Base-by-base conservation (phyloP, 352 stramenopile species). In the Phytophthora citricola region DNA sequence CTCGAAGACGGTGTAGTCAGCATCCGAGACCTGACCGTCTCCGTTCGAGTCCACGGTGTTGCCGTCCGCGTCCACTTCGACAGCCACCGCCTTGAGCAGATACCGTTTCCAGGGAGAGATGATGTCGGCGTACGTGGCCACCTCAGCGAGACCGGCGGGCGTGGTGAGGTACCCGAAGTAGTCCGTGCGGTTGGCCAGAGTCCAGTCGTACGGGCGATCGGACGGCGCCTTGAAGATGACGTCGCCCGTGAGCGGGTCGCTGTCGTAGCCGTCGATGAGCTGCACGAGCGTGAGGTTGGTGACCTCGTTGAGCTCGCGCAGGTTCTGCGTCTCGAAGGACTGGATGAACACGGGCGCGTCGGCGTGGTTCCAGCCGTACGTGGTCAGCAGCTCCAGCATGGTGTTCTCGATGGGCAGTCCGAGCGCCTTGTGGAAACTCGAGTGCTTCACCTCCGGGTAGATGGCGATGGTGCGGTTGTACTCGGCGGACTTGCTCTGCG, bases 401-500 rank as follows among this genome's bases (percentile, higher is more conserved):
- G 86, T 84, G 57, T 94, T 83, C 26, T 95, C 84, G 14, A 97
- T 72, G 12, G 87, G 78, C 6, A 97, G 64, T 2, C 85, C 80
- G 0, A 96, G 61, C 6, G 75, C 62, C 52, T 84, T 74, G 74
- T 92, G 74, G 70, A 91, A 91, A 48, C 74, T 94, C 58, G 81
- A 84, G 65, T 97, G 80, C 70, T 97, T 98, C 32, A 92, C 80
- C 76, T 98, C 92, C 3, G 83, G 79, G 69, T 97, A 97, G 51
- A 98, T 89, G 27, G 90, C 89, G 20, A 93, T 79, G 17, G 75
- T 86, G 45, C 79, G 78, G 31, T 79, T 79, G 43, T 79, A 77
- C 46, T 88, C 71, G 53, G 72, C 64, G 45, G 85, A 76, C 75
- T 92, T 84, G 69, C 57, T 66, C 72, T 90, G 76, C 43, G 93